phyloP scores from a whole-genome alignment of 1,284 basidiomycete species.

The Pisolithus thermaeus region DNA sequence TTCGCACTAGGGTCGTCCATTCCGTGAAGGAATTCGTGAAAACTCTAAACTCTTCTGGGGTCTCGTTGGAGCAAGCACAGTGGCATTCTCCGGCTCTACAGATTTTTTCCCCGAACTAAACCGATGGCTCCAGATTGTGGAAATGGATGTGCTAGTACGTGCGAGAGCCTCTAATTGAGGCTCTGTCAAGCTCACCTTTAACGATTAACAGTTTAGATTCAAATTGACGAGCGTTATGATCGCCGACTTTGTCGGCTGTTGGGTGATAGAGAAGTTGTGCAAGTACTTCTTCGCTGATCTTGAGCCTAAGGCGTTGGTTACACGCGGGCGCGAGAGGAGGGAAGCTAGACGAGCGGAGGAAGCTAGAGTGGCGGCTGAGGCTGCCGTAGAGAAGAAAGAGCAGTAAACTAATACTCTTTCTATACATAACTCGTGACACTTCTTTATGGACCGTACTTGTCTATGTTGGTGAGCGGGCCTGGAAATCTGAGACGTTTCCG shows the following conservation, averaged over 20 bases:
- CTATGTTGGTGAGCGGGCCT: background rate
- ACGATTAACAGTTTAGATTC: slow-evolving; percentile 66
- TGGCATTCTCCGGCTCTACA: slow-evolving; percentile 89
- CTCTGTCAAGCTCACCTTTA: background rate
- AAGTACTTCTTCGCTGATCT: slow-evolving; percentile 88
- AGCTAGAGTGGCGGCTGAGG: slow-evolving; percentile 9
- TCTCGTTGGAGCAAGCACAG: slow-evolving; percentile 77
- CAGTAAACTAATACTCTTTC: slow-evolving; percentile 12
- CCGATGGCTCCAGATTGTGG: slow-evolving; percentile 94
- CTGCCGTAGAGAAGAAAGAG: slow-evolving; percentile 19
- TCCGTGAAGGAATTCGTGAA: slow-evolving; percentile 93
- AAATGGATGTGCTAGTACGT: slow-evolving; percentile 74
- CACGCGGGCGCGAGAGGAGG: slow-evolving; percentile 73
- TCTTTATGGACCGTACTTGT: background rate
- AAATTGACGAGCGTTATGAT: slow-evolving; percentile 78
- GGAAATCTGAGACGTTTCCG: no score
- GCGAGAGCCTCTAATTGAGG: background rate
- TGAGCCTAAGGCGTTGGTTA: slow-evolving; percentile 82
- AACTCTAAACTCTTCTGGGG: slow-evolving; percentile 91
- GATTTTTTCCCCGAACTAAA: slow-evolving; percentile 96
- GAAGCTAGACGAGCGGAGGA: slow-evolving; percentile 36
- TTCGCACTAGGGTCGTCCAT: slow-evolving; percentile 71
- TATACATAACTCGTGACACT: background rate
- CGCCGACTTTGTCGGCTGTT: slow-evolving; percentile 87
- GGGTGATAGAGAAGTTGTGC: slow-evolving; percentile 75